phyloP scores from a whole-genome alignment of 208 protist species.

The Wallacemonas rigidus region DNA sequence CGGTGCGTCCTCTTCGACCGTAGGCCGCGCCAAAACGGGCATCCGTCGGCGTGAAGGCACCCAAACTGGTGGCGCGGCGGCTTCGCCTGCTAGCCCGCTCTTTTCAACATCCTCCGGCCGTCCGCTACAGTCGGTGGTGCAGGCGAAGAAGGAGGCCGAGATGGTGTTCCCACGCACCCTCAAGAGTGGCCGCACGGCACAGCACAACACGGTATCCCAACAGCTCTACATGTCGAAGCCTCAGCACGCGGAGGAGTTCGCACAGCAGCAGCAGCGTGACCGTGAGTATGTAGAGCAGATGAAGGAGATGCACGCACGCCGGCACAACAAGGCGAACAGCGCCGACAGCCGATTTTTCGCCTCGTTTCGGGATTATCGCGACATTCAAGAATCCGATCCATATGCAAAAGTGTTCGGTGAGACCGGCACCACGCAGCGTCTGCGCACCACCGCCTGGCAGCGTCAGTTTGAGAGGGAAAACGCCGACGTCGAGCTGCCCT shows the following conservation, averaged over 20 bases:
- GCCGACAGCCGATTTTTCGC: constrained; percentile 75
- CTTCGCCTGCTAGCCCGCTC: not conserved
- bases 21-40: not conserved
- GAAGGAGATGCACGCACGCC: constrained; percentile 34
- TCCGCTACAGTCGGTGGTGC: constrained; percentile 50
- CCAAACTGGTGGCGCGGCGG: not conserved
- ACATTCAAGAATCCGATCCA: constrained; percentile 77
- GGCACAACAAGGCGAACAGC: constrained; percentile 21
- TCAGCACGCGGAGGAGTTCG: constrained; percentile 37
- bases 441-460: constrained; percentile 83
- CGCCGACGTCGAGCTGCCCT: constrained; percentile 73
- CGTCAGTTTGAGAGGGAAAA: constrained; percentile 90
- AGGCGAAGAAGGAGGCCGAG: constrained; percentile 45
- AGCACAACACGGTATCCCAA: constrained; percentile 66
- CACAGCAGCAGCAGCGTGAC: constrained; percentile 44
- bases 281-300: constrained; percentile 48
- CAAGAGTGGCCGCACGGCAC: constrained; percentile 70
- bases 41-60: constrained; percentile 5
- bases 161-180: constrained; percentile 75
- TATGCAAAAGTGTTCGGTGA: constrained; percentile 77
- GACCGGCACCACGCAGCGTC: constrained; percentile 40
- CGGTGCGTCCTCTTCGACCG: not conserved
- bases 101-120: constrained; percentile 27
- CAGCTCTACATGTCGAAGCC: constrained; percentile 52
- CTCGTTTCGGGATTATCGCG: constrained; percentile 60